phyloP scores from a whole-genome alignment of 331 rosid species.

The Erythrophleum ivorense region DNA sequence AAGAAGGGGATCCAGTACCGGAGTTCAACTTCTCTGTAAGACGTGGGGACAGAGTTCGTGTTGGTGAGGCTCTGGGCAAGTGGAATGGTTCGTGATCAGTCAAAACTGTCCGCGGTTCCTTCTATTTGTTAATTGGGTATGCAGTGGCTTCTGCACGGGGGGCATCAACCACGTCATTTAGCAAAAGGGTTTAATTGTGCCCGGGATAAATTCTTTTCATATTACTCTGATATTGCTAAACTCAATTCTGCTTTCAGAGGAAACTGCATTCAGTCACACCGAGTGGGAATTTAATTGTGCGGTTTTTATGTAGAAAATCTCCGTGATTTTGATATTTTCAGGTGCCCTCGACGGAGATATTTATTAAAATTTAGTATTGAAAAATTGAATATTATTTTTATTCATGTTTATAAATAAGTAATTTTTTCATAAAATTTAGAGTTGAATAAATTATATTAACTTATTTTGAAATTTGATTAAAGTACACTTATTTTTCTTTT shows the following conservation, averaged over 20 bases:
- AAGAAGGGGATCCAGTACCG: slow-evolving; percentile 51
- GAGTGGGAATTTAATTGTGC: slow-evolving; percentile 3
- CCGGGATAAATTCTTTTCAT: background rate
- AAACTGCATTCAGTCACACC: background rate
- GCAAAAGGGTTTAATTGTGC: background rate
- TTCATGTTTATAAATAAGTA: too few relatives aligned
- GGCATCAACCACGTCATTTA: background rate
- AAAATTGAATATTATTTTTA: too few relatives aligned
- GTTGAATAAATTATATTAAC: too few relatives aligned
- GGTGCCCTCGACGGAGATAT: background rate
- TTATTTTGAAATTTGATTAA: too few relatives aligned
- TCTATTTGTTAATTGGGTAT: slow-evolving; percentile 10
- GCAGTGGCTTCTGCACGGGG: background rate
- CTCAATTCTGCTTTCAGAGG: background rate
- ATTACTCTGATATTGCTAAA: background rate
- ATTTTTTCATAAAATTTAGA: too few relatives aligned
- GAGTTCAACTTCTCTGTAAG: slow-evolving; percentile 70
- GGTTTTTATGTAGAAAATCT: background rate
- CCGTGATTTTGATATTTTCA: background rate
- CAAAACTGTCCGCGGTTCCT: slow-evolving; percentile 9
- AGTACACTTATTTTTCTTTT: too few relatives aligned
- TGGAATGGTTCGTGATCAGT: slow-evolving; percentile 52
- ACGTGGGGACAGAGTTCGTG: slow-evolving; percentile 69
- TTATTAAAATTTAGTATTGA: background rate
- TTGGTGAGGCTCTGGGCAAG: slow-evolving; percentile 84